Evolutionary conservation across 345 rosid species (phyloP).

Genomic region (Brassica cretica): DNA sequence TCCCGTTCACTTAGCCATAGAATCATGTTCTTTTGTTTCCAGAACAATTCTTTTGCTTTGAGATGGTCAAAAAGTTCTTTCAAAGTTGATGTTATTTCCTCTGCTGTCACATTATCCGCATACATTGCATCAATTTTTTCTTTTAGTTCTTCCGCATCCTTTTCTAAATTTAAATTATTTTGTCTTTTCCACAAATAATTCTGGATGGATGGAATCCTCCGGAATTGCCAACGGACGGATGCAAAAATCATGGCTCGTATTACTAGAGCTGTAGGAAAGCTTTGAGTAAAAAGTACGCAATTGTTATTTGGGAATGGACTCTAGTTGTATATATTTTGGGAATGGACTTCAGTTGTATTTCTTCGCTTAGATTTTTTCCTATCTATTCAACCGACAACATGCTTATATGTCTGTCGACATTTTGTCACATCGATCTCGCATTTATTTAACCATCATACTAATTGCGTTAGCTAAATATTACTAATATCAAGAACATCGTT

Average conservation of each 20-base stretch:
- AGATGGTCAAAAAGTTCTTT: neutral
- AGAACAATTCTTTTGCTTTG: neutral
- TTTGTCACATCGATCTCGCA: neutral
- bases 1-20: neutral
- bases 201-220: no score
- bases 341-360: neutral
- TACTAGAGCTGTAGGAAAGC: no score
- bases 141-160: neutral
- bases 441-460: neutral
- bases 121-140: neutral
- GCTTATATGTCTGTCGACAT: neutral
- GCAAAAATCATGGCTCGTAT: no score
- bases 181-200: neutral
- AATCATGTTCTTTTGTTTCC: no score
- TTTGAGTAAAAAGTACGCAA: no score
- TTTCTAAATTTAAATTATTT: no score
- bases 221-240: no score
- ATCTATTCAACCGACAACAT: neutral
- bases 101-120: neutral
- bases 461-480: neutral
- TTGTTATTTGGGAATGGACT: no score
- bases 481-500: conserved; percentile 13
- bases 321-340: neutral
- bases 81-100: neutral
- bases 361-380: neutral